Percentiles rank a stretch among this genome's conserved stretches.
Evolutionary conservation across 2,329 filamentous ascomycete genomes (phyloP).

Genomic region (Pyricularia sp.): DNA sequence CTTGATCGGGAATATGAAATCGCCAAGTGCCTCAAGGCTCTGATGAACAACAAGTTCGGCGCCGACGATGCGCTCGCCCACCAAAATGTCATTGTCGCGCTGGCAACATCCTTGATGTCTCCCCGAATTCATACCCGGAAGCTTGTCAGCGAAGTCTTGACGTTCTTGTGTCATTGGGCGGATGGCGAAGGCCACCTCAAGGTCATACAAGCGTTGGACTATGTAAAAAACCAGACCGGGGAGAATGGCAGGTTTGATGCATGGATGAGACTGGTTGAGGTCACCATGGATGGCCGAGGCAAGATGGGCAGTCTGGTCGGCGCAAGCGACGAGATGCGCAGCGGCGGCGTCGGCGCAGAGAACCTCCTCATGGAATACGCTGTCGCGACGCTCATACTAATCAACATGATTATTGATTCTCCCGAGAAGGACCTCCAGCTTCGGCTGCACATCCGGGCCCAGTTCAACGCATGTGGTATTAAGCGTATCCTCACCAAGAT

Average conservation of each 20-base stretch:
- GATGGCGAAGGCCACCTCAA: conserved; percentile 76
- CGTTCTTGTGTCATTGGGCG: conserved; percentile 91
- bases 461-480: conserved; percentile 92
- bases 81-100: conserved; percentile 76
- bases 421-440: conserved; percentile 80
- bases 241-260: conserved; percentile 95
- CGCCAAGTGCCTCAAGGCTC: conserved; percentile 87
- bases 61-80: conserved; percentile 89
- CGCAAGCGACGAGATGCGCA: conserved; percentile 89
- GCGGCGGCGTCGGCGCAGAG: conserved; percentile 95
- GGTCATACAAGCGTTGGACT: conserved; percentile 85
- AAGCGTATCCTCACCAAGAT: conserved; percentile 91
- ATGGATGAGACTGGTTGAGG: conserved; percentile 97
- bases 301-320: conserved; percentile 98
- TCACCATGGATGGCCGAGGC: conserved; percentile 88
- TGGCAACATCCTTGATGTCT: conserved; percentile 77
- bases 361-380: conserved; percentile 99
- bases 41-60: conserved; percentile 99
- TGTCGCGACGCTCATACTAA: conserved; percentile 81
- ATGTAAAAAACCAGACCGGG: conserved; percentile 73
- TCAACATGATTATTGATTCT: conserved; percentile 94
- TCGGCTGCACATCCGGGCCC: conserved; percentile 84
- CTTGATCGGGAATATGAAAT: conserved; percentile 93
- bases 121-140: conserved; percentile 84
- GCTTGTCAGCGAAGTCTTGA: conserved; percentile 88